phyloP scores from a whole-genome alignment of 495 filamentous ascomycete genomes.

The Hypoxylon crocopeplum region DNA sequence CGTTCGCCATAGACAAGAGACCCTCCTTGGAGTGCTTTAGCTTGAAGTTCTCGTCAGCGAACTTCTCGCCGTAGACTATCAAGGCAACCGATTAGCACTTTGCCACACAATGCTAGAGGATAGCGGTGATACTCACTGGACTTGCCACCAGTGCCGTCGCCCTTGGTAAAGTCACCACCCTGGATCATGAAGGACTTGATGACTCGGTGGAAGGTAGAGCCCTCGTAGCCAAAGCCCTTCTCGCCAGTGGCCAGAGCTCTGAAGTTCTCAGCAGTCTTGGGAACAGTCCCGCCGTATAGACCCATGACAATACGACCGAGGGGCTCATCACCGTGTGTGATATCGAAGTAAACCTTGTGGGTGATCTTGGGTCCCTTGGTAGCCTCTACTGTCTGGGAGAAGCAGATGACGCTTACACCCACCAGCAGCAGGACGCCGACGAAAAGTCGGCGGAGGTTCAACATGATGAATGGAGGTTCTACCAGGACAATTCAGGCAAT shows the following conservation, averaged over 20 bases:
- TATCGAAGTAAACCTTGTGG: conserved; percentile 96
- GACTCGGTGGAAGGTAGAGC: conserved; percentile 96
- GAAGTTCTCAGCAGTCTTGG: conserved; percentile 98
- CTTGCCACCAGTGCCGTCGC: conserved; percentile 96
- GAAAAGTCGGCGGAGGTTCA: conserved; percentile 62
- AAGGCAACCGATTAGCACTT: conserved; percentile 14
- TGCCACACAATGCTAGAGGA: conserved; percentile 8
- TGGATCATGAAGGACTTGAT: conserved; percentile 99
- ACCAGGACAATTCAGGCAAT: conserved; percentile 9
- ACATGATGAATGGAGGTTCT: conserved; percentile 49
- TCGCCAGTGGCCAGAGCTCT: conserved; percentile 94
- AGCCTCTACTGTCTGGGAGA: conserved; percentile 72
- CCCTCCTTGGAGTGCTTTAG: conserved; percentile 77
- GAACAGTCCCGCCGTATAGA: conserved; percentile 98
- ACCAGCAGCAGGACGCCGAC: conserved; percentile 78
- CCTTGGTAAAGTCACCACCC: conserved; percentile 97
- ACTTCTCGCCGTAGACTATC: conserved; percentile 89
- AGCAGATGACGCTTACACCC: conserved; percentile 73
- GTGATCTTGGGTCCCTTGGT: conserved; percentile 96
- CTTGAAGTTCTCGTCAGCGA: conserved; percentile 99
- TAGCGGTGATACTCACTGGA: conserved; percentile 62
- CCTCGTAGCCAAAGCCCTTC: conserved; percentile 96
- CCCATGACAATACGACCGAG: conserved; percentile 90
- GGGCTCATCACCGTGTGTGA: conserved; percentile 84
- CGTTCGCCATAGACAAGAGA: conserved; percentile 89